These are phyloP conservation scores for Fraxinus cuspidata DNA, from an alignment of 257 asterid genomes.

Conservation along the genomic window DNA sequence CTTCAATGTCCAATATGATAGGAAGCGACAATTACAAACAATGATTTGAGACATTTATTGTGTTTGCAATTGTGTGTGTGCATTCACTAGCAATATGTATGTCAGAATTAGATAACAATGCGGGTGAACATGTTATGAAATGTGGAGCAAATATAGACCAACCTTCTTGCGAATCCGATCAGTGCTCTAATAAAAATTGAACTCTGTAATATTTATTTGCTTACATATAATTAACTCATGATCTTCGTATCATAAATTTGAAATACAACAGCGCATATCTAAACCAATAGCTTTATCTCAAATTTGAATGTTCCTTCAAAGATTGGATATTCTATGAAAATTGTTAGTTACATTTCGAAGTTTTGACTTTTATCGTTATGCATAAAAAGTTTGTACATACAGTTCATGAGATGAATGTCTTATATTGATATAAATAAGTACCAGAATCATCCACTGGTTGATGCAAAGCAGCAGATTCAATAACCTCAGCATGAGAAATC, in stretches of 20 bases:
- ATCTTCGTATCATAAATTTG: background rate
- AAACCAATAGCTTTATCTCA: background rate
- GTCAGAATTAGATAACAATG: background rate
- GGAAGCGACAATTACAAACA: background rate
- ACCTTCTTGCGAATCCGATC: background rate
- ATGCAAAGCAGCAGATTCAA: constrained; percentile 59
- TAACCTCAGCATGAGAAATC: constrained; percentile 47
- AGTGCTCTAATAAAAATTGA: background rate
- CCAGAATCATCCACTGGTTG: constrained; percentile 72
- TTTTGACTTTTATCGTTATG: constrained; percentile 1
- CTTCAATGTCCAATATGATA: background rate
- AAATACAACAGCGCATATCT: background rate
- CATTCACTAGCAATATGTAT: background rate
- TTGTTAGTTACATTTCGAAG: background rate
- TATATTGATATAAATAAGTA: constrained; percentile 30
- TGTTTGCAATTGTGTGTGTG: background rate
- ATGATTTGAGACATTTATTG: background rate
- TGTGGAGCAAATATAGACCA: background rate
- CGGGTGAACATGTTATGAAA: background rate
- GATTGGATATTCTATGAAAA: background rate
- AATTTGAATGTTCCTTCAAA: background rate
- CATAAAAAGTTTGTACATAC: background rate
- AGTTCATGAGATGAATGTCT: background rate
- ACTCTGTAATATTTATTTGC: background rate
- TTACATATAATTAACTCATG: background rate